These are phyloP conservation scores for Halophytophthora batemanensis DNA, from an alignment of 352 stramenopile species.

Conservation along the genomic window DNA sequence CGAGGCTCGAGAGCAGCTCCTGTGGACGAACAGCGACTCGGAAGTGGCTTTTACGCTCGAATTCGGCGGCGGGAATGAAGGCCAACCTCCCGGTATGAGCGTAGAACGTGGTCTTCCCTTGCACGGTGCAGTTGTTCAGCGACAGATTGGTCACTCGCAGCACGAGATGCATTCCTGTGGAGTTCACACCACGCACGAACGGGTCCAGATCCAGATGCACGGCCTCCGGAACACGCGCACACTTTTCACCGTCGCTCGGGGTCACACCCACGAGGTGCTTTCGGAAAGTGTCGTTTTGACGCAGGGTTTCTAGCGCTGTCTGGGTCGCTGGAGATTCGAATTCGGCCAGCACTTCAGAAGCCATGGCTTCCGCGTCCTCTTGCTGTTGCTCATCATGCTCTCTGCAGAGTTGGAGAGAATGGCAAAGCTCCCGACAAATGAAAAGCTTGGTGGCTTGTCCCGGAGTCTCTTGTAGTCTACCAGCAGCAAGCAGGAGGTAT, in stretches of 20 bases:
- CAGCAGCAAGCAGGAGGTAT: slow-evolving; percentile 13
- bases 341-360: slow-evolving; percentile 9
- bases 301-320: slow-evolving; percentile 9
- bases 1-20: slow-evolving; percentile 27
- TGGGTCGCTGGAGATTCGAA: slow-evolving; percentile 15
- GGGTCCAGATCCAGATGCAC: slow-evolving; percentile 23
- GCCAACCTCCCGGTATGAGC: slow-evolving; percentile 8
- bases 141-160: slow-evolving; percentile 26
- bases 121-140: slow-evolving; percentile 15
- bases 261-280: slow-evolving; percentile 14
- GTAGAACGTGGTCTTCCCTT: slow-evolving; percentile 23
- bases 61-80: slow-evolving; percentile 19
- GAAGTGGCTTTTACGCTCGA: slow-evolving; percentile 26
- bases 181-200: slow-evolving; percentile 20
- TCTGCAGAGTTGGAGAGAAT: slow-evolving; percentile 9
- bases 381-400: slow-evolving; percentile 1
- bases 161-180: slow-evolving; percentile 19
- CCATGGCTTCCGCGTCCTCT: slow-evolving; percentile 1
- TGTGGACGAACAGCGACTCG: slow-evolving; percentile 20
- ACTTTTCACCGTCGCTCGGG: slow-evolving; percentile 15
- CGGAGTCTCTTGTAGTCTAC: slow-evolving; percentile 11
- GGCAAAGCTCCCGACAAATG: slow-evolving; percentile 16
- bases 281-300: slow-evolving; percentile 14
- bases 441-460: slow-evolving; percentile 17
- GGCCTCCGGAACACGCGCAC: slow-evolving; percentile 7